Percentiles rank a stretch among this genome's conserved stretches.
Conservation (phyloP, 2,329 filamentous ascomycete species). For the Dothideomycetidae sp. region DNA sequence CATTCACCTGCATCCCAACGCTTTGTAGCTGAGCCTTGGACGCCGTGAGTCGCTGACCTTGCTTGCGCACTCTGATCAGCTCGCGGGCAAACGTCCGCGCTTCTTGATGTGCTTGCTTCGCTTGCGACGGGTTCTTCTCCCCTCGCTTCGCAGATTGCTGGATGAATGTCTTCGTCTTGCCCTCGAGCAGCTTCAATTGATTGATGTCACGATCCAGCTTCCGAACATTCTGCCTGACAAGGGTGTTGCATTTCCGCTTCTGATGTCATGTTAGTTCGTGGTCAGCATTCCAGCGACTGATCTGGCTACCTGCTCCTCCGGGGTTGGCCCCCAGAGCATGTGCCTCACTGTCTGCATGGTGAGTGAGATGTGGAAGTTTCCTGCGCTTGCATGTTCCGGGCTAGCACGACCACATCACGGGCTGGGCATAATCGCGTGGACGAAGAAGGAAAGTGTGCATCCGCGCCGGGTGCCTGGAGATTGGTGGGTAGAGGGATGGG, state of each 20-base stretch:
- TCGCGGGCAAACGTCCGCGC: slow-evolving; percentile 80
- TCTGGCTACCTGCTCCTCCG: slow-evolving; percentile 66
- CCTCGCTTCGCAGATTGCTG: slow-evolving; percentile 67
- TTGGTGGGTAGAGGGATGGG: too few species aligned
- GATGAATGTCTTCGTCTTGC: slow-evolving; percentile 75
- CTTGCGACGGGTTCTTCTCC: slow-evolving; percentile 63
- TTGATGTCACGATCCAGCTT: slow-evolving; percentile 89
- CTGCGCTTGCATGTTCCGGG: background rate
- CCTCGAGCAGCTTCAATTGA: slow-evolving; percentile 62
- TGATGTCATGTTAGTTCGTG: slow-evolving; percentile 27
- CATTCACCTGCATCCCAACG: slow-evolving; percentile 94
- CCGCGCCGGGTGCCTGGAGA: background rate
- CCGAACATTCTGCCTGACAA: slow-evolving; percentile 80
- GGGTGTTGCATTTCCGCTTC: slow-evolving; percentile 88
- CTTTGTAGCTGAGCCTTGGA: slow-evolving; percentile 83
- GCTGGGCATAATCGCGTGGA: too few species aligned
- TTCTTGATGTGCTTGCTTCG: slow-evolving; percentile 66
- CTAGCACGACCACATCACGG: background rate
- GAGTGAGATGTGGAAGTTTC: background rate
- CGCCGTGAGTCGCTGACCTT: slow-evolving; percentile 60
- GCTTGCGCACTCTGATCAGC: slow-evolving; percentile 67
- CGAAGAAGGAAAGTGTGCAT: too few species aligned
- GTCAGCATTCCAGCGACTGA: slow-evolving; percentile 4
- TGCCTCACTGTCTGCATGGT: slow-evolving; percentile 75
- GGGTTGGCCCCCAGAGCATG: slow-evolving; percentile 84